Evolutionary conservation across 2,329 filamentous ascomycete species (phyloP).

Genomic region (Penicillium polonicum): DNA sequence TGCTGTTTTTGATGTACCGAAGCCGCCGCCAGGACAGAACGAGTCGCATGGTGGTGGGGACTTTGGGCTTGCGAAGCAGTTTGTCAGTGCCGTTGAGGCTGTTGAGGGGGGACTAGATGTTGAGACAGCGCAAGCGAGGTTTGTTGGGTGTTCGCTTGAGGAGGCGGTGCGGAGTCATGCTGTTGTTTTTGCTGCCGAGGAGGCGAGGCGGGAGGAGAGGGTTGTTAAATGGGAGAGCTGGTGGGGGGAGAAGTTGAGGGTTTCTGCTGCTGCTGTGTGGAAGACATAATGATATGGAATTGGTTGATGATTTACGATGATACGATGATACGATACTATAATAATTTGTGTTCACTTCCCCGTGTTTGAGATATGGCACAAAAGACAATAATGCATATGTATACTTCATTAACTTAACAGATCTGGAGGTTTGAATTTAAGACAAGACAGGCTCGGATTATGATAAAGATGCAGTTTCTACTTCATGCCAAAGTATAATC

Average conservation of each 20-base stretch:
- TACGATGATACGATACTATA: conserved; percentile 1
- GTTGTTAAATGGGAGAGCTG: conserved; percentile 74
- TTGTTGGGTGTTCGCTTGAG: conserved; percentile 79
- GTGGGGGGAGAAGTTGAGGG: conserved; percentile 62
- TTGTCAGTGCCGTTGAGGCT: conserved; percentile 75
- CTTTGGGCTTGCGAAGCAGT: conserved; percentile 75
- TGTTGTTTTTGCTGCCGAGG: conserved; percentile 90
- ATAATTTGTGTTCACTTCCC: neutral
- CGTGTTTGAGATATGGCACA: neutral
- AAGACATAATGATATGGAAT: neutral
- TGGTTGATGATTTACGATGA: neutral
- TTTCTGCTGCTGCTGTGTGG: conserved; percentile 11
- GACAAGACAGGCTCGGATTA: conserved; percentile 1
- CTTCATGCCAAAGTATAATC: conserved; percentile 2
- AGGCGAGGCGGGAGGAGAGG: conserved; percentile 68
- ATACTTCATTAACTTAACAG: neutral
- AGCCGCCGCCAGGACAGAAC: conserved; percentile 56
- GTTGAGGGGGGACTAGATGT: conserved; percentile 70
- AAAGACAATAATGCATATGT: neutral
- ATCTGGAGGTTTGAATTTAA: neutral
- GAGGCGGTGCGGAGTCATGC: conserved; percentile 88
- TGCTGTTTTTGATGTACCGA: conserved; percentile 59
- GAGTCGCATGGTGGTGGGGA: conserved; percentile 72
- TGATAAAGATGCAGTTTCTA: conserved; percentile 3
- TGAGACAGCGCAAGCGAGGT: conserved; percentile 68